phyloP scores from a whole-genome alignment of 192 early-diverging fungal species.

The Diversispora epigaea region DNA sequence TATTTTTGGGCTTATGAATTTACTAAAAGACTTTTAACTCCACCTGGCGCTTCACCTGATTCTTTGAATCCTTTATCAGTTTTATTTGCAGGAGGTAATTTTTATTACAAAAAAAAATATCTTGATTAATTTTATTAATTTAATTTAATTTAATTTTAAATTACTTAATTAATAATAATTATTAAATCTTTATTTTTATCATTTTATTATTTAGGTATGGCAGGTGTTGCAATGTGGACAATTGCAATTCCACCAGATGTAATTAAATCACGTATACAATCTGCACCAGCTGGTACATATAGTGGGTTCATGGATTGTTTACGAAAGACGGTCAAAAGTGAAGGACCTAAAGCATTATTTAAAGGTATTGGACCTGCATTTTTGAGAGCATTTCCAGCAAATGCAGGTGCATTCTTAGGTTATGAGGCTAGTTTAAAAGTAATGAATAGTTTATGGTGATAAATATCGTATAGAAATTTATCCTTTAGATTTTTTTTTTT shows the following conservation, averaged over 20 bases:
- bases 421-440: slow-evolving; percentile 56
- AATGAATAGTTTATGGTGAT: slow-evolving; percentile 49
- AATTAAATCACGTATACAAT: slow-evolving; percentile 86
- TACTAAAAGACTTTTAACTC: slow-evolving; percentile 70
- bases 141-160: neutral
- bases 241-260: slow-evolving; percentile 92
- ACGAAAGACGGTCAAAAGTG: slow-evolving; percentile 60
- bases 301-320: slow-evolving; percentile 64
- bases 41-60: slow-evolving; percentile 63
- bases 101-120: neutral
- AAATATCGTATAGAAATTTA: no score
- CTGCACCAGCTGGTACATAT: slow-evolving; percentile 86
- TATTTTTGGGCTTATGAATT: slow-evolving; percentile 96
- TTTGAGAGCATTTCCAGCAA: slow-evolving; percentile 84
- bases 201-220: slow-evolving; percentile 61
- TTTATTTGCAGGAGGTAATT: slow-evolving; percentile 86
- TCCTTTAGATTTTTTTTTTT: no score
- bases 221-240: slow-evolving; percentile 98
- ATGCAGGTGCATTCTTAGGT: slow-evolving; percentile 71
- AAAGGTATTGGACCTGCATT: slow-evolving; percentile 87
- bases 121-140: no score
- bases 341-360: slow-evolving; percentile 79
- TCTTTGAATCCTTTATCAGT: slow-evolving; percentile 79
- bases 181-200: neutral
- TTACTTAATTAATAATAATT: neutral